Base-by-base conservation (phyloP, 345 rosid species). In the Salix dunnii region DNA sequence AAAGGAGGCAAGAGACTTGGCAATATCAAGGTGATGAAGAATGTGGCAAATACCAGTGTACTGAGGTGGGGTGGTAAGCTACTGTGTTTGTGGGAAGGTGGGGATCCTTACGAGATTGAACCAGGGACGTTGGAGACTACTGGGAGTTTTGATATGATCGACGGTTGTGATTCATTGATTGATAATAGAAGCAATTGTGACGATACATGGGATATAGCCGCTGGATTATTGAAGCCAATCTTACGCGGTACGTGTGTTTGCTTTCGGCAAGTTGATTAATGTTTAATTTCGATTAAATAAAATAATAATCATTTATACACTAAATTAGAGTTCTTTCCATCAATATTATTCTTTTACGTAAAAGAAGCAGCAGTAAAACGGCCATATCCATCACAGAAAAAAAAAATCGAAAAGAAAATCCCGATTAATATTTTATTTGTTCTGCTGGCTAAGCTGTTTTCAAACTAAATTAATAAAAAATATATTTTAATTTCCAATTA, bases 41-140 rank as follows among this genome's bases (percentile, higher is more conserved):
- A 94, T 77, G 98, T 91, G 46, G 97, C 98, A 8, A 92, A 94
- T 72, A 94, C 98, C 1, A 91, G 95, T 75, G 97, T 92, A 48
- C 49, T 94, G 80, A 84, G 62, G 75, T 92, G 98, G 98, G 94
- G 95, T 11, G 85, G 89, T 53, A 84, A 81, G 86, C 79, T 94
- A 66, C 68, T 94, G 72, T 92, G 97, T 79, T 82, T 94, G 30
- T 94, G 98, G 98, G 98, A 94, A 80, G 98, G 98, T 53, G 98
- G 98, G 17, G 89, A 85, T 2, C 97, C 97, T 2, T 94, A 94
- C 30, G 92, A 92, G 91, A 87, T 94, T 18, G 89, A 92, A 74
- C 80, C 91, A 18, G 81, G 77, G 67, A 79, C 91, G 84, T 80
- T 92, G 91, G 91, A 91, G 81, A 94, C 97, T 2, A 67, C 91